Percentiles rank a stretch among this genome's conserved stretches.
Conservation (phyloP, 306 rosid genomes). For the Carpinus viminea region DNA sequence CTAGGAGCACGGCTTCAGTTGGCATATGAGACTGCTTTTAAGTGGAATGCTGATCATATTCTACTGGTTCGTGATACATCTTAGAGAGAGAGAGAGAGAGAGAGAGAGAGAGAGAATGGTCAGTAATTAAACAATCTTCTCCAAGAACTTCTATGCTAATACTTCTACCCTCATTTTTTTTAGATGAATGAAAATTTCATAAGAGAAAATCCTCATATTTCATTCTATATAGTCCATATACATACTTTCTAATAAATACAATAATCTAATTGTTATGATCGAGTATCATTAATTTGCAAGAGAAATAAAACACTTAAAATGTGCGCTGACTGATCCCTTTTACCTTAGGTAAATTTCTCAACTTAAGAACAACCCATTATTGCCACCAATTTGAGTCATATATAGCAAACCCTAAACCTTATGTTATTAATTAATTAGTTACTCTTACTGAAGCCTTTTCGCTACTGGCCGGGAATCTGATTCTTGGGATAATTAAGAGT, state of each 20-base stretch:
- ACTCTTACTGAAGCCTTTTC: background rate
- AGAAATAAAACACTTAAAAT: background rate
- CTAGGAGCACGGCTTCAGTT: background rate
- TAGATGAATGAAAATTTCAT: too few species aligned
- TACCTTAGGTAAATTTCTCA: background rate
- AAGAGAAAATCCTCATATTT: too few species aligned
- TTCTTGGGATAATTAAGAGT: too few species aligned
- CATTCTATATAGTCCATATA: background rate
- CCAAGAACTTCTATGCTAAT: too few species aligned
- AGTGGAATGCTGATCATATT: background rate
- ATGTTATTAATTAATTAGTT: background rate
- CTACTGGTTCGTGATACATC: background rate
- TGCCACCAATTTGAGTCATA: background rate
- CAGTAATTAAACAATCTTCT: too few species aligned
- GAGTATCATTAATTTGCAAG: background rate
- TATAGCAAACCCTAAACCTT: background rate
- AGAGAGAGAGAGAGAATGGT: too few species aligned
- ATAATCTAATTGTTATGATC: background rate
- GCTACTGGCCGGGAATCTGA: too few species aligned
- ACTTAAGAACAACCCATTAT: background rate
- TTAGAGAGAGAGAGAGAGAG: too few species aligned
- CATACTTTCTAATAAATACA: too few species aligned
- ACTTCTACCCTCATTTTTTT: too few species aligned
- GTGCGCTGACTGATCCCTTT: background rate
- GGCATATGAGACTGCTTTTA: background rate